Conservation (phyloP, 148 eudicot species). For the Chenopodium suecicum region DNA sequence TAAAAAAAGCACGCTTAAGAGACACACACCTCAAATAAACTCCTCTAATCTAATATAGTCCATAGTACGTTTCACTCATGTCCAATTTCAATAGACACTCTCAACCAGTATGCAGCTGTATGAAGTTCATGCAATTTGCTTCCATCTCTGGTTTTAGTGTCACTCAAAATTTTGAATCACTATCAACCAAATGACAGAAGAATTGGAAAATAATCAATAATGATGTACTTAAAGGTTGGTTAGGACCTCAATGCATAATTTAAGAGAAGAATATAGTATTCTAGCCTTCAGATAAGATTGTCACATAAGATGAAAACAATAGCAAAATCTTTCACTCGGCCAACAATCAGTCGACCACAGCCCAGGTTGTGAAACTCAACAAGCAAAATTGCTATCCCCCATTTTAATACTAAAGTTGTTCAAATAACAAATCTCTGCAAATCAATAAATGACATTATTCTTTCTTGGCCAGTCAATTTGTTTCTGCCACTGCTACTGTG, state of each 20-base stretch:
- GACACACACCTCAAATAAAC: neutral
- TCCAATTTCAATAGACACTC: neutral
- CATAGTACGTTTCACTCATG: neutral
- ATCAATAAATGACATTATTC: neutral
- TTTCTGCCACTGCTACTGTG: neutral
- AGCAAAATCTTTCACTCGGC: neutral
- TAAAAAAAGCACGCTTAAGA: neutral
- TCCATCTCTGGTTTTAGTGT: neutral
- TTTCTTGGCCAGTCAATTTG: neutral
- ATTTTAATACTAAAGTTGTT: neutral
- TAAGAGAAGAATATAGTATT: neutral
- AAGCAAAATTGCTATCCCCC: neutral
- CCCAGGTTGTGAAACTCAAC: neutral
- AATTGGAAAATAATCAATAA: neutral
- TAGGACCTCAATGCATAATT: neutral
- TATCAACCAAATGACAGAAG: neutral
- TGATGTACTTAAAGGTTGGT: constrained; percentile 1
- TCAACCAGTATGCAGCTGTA: neutral
- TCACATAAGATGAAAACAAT: neutral
- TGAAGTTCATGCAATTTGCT: neutral
- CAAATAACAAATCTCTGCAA: neutral
- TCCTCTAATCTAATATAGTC: neutral
- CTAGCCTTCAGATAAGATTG: neutral
- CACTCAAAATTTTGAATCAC: neutral
- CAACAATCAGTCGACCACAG: neutral